Evolutionary conservation across 768 basidiomycete genomes (phyloP).

Genomic region (Multifurca ochricompacta): DNA sequence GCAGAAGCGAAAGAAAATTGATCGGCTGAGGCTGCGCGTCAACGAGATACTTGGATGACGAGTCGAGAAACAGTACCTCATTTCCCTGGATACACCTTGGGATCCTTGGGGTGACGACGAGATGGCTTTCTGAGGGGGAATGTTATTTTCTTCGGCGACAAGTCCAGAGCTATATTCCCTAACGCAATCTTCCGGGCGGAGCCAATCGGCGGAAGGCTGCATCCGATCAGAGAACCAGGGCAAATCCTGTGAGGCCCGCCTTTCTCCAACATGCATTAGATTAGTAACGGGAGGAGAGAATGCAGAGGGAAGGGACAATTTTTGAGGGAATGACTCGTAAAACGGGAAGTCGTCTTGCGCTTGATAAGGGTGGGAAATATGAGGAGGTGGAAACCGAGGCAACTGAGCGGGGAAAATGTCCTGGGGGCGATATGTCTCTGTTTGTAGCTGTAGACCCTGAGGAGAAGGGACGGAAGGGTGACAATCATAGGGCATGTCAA

Average conservation of each 20-base stretch:
- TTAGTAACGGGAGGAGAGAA: constrained; percentile 28
- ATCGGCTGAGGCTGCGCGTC: constrained; percentile 51
- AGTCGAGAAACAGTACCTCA: constrained; percentile 37
- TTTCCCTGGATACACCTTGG: constrained; percentile 28
- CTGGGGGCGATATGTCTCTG: constrained; percentile 33
- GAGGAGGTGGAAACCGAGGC: constrained; percentile 7
- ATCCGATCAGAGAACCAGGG: constrained; percentile 23
- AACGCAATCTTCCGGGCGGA: constrained; percentile 30
- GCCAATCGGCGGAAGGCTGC: constrained; percentile 36
- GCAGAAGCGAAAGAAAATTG: constrained; percentile 79
- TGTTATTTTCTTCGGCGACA: constrained; percentile 21
- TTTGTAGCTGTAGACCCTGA: constrained; percentile 37
- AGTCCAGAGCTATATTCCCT: constrained; percentile 24
- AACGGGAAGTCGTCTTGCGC: constrained; percentile 29
- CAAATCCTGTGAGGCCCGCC: constrained; percentile 22
- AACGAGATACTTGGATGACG: not conserved
- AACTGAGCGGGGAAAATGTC: constrained; percentile 17
- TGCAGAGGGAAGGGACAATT: constrained; percentile 31
- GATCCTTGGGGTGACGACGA: constrained; percentile 14
- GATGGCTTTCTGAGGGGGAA: constrained; percentile 13
- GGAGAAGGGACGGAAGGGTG: constrained; percentile 25
- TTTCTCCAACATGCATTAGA: constrained; percentile 32
- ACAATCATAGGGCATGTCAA: constrained; percentile 46
- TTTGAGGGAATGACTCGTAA: constrained; percentile 50
- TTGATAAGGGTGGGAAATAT: constrained; percentile 15